phyloP scores from a whole-genome alignment of 1,139 yeast species.

The Lodderomyces pseudojiufengensis region DNA sequence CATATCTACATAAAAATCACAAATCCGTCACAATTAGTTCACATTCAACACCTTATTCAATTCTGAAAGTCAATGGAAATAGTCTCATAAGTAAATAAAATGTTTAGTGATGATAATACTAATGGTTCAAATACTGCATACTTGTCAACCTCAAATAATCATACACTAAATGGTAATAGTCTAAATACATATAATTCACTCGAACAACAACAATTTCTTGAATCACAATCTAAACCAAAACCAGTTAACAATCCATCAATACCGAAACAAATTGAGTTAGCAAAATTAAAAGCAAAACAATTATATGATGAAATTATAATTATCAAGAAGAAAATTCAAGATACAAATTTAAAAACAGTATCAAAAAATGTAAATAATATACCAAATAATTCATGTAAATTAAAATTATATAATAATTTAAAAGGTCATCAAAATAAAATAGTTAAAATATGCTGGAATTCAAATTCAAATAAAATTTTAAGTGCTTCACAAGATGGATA shows the following conservation, averaged over 20 bases:
- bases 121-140: no score
- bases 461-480: constrained; percentile 54
- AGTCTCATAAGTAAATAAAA: no score
- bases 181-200: not conserved
- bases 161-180: no score
- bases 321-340: constrained; percentile 39
- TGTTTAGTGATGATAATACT: no score
- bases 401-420: constrained; percentile 40
- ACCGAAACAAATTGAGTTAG: constrained; percentile 25
- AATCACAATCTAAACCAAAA: no score
- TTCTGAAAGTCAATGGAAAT: no score
- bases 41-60: no score
- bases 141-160: no score
- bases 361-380: constrained; percentile 28
- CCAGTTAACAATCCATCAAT: constrained; percentile 5
- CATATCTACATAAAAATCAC: no score
- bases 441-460: constrained; percentile 64
- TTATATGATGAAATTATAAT: constrained; percentile 49
- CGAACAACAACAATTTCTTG: constrained; percentile 1
- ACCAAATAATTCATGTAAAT: constrained; percentile 30
- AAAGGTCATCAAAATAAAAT: constrained; percentile 78
- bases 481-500: constrained; percentile 88
- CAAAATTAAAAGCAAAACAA: constrained; percentile 45
- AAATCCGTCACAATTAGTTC: no score
- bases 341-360: constrained; percentile 41